A percentile compares a stretch with the other conserved stretches of the same genome.
These are phyloP conservation scores for Fraxinus dipetala DNA, from an alignment of 305 asterid genomes.

Conservation along the genomic window DNA sequence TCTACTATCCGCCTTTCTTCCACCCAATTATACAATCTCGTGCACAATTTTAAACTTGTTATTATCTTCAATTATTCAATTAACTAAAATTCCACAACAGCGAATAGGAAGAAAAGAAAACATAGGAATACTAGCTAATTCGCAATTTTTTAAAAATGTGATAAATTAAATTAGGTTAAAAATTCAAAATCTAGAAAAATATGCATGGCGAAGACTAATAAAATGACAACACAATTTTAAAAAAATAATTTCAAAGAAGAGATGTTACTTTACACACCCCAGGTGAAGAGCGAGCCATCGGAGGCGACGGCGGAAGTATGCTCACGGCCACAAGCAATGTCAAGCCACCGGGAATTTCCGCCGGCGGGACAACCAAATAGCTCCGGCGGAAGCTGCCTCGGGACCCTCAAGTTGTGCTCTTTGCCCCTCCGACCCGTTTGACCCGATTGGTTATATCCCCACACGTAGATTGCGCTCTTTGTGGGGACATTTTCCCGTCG, in stretches of 20 bases:
- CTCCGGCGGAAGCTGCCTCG: conserved; percentile 78
- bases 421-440: conserved; percentile 77
- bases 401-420: conserved; percentile 64
- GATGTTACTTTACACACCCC: conserved; percentile 55
- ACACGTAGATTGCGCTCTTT: conserved; percentile 81
- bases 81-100: background rate
- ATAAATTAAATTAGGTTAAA: background rate
- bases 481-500: conserved; percentile 50
- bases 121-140: background rate
- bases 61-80: conserved; percentile 13
- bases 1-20: background rate
- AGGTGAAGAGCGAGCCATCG: conserved; percentile 87
- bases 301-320: conserved; percentile 93
- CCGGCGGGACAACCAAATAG: conserved; percentile 79
- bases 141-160: background rate
- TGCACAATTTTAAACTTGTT: background rate
- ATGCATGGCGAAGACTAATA: background rate
- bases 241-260: background rate
- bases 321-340: conserved; percentile 87
- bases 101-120: background rate
- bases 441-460: conserved; percentile 95
- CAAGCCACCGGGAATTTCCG: conserved; percentile 75
- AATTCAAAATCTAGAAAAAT: background rate
- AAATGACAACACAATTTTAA: background rate
- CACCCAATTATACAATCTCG: background rate